phyloP scores from a whole-genome alignment of 768 basidiomycete genomes.

The Pholiota microspora region DNA sequence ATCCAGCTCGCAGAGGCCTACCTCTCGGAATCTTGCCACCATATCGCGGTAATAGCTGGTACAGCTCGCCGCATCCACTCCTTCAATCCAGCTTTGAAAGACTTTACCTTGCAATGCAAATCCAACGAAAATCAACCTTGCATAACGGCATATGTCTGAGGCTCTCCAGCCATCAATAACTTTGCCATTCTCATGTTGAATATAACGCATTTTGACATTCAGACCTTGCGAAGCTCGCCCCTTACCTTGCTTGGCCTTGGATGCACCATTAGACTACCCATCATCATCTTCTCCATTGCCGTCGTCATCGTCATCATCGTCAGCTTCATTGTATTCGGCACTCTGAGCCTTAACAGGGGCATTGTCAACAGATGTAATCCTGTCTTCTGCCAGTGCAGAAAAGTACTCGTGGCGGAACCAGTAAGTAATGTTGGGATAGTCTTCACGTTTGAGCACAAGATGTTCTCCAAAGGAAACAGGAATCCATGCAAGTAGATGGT shows the following conservation, averaged over 20 bases:
- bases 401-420: not conserved
- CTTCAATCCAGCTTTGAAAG: not conserved
- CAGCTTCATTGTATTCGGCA: not conserved
- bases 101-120: not conserved
- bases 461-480: not conserved
- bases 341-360: too few relatives aligned
- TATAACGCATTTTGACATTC: conserved; percentile 1
- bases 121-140: not conserved
- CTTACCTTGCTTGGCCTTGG: not conserved
- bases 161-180: not conserved
- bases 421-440: not conserved
- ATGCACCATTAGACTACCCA: too few relatives aligned
- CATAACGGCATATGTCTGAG: not conserved
- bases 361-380: too few relatives aligned
- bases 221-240: not conserved
- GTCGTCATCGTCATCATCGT: too few relatives aligned
- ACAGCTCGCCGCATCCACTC: not conserved
- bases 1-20: not conserved
- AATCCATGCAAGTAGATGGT: not conserved
- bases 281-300: not conserved
- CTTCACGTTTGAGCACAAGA: not conserved
- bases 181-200: conserved; percentile 1
- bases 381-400: too few relatives aligned
- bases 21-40: not conserved
- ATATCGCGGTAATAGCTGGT: not conserved